Evolutionary conservation across 176 grass and related monocot genomes (phyloP).

Genomic region (Musa schizocarpa): DNA sequence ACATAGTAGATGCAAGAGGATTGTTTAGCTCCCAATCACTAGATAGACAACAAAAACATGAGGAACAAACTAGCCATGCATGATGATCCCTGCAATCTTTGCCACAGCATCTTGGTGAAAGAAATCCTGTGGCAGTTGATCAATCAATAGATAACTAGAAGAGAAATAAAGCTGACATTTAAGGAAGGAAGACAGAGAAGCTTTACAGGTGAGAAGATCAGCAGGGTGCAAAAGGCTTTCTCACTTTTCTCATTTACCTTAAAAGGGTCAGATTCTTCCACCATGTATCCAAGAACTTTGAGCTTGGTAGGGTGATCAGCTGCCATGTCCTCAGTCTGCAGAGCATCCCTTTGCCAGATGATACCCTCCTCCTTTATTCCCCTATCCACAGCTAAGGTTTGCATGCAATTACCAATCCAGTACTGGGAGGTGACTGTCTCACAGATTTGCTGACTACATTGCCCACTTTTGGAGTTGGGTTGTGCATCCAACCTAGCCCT

Average conservation of each 20-base stretch:
- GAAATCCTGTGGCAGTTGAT: neutral
- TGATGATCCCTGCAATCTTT: too few species aligned
- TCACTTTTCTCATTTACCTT: conserved; percentile 7
- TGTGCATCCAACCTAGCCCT: conserved; percentile 2
- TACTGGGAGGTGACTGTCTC: conserved; percentile 7
- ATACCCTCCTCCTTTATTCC: neutral
- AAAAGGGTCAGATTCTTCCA: conserved; percentile 9
- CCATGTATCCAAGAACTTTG: conserved; percentile 6
- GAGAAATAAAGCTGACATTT: neutral
- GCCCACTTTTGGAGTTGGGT: neutral
- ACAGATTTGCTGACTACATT: neutral
- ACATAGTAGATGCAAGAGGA: too few species aligned
- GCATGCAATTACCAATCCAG: conserved; percentile 12
- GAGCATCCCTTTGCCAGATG: neutral
- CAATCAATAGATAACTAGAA: neutral
- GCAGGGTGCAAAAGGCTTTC: neutral
- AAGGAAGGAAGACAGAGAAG: neutral
- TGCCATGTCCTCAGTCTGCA: neutral
- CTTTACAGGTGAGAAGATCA: neutral
- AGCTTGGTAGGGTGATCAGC: neutral
- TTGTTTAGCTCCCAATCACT: too few species aligned
- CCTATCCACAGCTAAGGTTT: neutral
- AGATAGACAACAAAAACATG: too few species aligned
- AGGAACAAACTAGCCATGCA: too few species aligned
- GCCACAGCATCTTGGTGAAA: too few species aligned